Evolutionary conservation across 257 asterid species (phyloP).

Genomic region (Capsicum rhomboideum): DNA sequence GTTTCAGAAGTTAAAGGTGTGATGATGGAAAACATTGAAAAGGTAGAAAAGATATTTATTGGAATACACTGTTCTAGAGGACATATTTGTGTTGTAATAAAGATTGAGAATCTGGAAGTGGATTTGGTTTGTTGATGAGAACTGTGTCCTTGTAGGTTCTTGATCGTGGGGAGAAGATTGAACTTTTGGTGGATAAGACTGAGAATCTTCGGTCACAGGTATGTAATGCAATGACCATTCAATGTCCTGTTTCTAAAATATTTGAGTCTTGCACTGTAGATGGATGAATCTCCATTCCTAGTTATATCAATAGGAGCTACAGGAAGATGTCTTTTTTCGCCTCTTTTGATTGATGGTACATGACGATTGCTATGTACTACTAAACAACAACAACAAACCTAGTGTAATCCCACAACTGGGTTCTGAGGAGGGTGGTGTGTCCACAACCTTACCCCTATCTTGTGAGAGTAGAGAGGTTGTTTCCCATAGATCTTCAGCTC

Average conservation of each 20-base stretch:
- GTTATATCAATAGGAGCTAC: neutral
- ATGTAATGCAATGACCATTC: neutral
- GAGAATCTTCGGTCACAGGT: constrained; percentile 93
- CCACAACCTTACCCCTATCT: too few relatives aligned
- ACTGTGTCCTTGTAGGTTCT: constrained; percentile 50
- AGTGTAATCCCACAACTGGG: too few relatives aligned
- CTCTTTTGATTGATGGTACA: neutral
- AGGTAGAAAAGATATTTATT: constrained; percentile 30
- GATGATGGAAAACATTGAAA: constrained; percentile 97
- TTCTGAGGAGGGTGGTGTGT: too few relatives aligned
- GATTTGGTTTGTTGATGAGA: neutral
- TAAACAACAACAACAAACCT: too few relatives aligned
- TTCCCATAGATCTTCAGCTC: too few relatives aligned
- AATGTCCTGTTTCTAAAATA: neutral
- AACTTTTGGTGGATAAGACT: constrained; percentile 84
- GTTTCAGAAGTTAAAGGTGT: constrained; percentile 97
- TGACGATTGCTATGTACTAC: neutral
- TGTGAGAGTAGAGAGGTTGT: too few relatives aligned
- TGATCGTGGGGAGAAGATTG: constrained; percentile 95
- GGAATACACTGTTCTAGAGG: neutral
- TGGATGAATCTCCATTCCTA: neutral
- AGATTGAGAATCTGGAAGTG: constrained; percentile 66
- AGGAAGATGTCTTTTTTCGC: too few relatives aligned
- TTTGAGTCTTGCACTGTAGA: neutral
- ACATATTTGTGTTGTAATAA: neutral